Base-by-base conservation (phyloP, 305 asterid species). In the Solanum hybrid region DNA sequence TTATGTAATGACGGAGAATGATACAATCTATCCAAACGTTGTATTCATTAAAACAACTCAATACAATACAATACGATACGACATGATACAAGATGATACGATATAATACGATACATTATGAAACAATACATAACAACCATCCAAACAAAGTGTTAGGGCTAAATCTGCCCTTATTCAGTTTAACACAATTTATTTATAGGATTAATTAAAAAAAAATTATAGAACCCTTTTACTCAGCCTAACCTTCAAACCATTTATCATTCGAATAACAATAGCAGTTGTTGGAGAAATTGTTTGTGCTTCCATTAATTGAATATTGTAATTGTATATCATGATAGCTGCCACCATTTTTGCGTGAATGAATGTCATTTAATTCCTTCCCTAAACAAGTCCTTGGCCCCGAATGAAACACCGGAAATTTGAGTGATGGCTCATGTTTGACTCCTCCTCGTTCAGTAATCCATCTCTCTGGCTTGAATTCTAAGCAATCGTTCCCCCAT, bases 401-500 rank as follows among this genome's bases (percentile, higher is more conserved):
- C 0, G 34, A 84, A 40, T 17, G 56, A 10, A 87, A 87, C 12
- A 36, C 72, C 12, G 85, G 89, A 37, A 37, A 87, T 26, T 87
- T 87, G 22, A 1, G 17, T 17, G 73, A 87, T 7, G 89, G 89
- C 11, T 72, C 42, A 8, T 72, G 85, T 32, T 73, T 27, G 31
- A 87, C 3, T 24, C 40, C 14, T n/a, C 89, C 84, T 40, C 17
- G 8, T 13, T 31, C 5, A 3, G 45, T 73, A 87, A 87, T 87
- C 85, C 89, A 87, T 35, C 89, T 10, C 32, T 40, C 89, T 19
- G 73, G 89, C 88, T 81, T 88, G 34, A 88, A 81, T 2, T 88
- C 75, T 24, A 80, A 34, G 45, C 90, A 88, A 40, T 88, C 29
- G 38, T 81, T 31, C 0, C 88, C 90, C 90, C 90, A 88, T n/a